phyloP scores from a whole-genome alignment of 352 stramenopile genomes.

The Pythium scleroteichum region DNA sequence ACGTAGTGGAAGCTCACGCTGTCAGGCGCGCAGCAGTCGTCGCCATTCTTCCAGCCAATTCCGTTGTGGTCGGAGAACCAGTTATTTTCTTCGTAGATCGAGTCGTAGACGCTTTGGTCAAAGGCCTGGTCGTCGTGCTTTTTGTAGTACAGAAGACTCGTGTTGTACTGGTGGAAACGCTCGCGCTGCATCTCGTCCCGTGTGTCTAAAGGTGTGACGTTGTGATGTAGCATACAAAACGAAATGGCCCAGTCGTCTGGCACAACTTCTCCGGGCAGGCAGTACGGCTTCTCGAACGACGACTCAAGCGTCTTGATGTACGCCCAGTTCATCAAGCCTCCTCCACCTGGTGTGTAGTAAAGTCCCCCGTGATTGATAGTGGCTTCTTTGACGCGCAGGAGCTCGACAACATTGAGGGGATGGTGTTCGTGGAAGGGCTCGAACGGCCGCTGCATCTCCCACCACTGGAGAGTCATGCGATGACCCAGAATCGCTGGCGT shows the following conservation, averaged over 20 bases:
- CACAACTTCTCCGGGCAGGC: slow-evolving; percentile 66
- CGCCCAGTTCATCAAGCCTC: slow-evolving; percentile 80
- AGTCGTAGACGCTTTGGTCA: slow-evolving; percentile 70
- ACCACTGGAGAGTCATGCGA: slow-evolving; percentile 87
- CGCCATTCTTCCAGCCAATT: slow-evolving; percentile 79
- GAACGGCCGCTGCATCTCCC: slow-evolving; percentile 75
- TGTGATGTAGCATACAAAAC: slow-evolving; percentile 82
- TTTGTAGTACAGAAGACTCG: slow-evolving; percentile 66
- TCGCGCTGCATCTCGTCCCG: slow-evolving; percentile 66
- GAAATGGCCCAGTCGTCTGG: slow-evolving; percentile 87
- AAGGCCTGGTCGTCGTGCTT: slow-evolving; percentile 67
- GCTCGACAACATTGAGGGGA: slow-evolving; percentile 49
- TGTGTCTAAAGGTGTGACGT: slow-evolving; percentile 70
- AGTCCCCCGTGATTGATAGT: slow-evolving; percentile 58
- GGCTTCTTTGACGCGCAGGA: slow-evolving; percentile 50
- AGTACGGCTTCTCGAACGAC: slow-evolving; percentile 74
- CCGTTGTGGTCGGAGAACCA: slow-evolving; percentile 87
- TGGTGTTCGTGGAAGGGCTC: slow-evolving; percentile 70
- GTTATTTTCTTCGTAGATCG: slow-evolving; percentile 87
- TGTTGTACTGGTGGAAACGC: slow-evolving; percentile 86
- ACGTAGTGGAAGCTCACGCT: slow-evolving; percentile 87
- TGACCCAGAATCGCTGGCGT: slow-evolving; percentile 72
- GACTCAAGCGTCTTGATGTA: slow-evolving; percentile 71
- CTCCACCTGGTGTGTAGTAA: slow-evolving; percentile 82
- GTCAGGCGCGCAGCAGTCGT: slow-evolving; percentile 75